Conservation (phyloP, 352 stramenopile genomes). For the Phytophthora ramorum region DNA sequence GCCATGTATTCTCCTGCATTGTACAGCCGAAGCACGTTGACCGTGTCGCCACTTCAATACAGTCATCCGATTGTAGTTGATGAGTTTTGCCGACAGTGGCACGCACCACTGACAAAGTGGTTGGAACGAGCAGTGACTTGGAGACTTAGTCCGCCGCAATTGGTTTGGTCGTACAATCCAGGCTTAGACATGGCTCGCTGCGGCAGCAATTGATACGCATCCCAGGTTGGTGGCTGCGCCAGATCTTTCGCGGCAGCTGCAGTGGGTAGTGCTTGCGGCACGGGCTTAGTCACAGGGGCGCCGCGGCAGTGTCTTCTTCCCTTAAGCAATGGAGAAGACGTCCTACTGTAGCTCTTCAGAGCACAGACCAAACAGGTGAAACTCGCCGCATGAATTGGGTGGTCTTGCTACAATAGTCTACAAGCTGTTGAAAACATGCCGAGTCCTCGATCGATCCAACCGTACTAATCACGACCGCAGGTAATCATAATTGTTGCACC, state of each 20-base stretch:
- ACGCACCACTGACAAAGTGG: not conserved
- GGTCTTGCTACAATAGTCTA: no score
- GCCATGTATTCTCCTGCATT: not conserved
- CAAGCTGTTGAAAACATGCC: no score
- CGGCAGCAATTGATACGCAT: not conserved
- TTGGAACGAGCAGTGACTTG: not conserved
- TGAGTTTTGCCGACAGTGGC: no score
- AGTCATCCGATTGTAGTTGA: not conserved
- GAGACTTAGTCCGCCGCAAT: not conserved
- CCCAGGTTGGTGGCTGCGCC: not conserved
- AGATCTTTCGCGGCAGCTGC: no score
- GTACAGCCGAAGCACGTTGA: not conserved
- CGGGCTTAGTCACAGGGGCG: no score
- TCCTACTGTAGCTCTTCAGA: no score
- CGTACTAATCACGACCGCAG: not conserved
- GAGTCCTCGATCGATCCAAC: not conserved
- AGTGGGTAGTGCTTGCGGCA: no score
- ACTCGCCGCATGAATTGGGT: not conserved
- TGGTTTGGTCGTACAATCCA: not conserved
- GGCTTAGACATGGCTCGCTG: not conserved
- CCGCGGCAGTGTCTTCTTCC: no score
- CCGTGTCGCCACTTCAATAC: not conserved
- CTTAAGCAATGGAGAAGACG: no score
- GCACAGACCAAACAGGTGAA: not conserved
- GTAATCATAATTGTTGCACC: not conserved